Base-by-base conservation (phyloP, 306 rosid species). In the Senna siamea region DNA sequence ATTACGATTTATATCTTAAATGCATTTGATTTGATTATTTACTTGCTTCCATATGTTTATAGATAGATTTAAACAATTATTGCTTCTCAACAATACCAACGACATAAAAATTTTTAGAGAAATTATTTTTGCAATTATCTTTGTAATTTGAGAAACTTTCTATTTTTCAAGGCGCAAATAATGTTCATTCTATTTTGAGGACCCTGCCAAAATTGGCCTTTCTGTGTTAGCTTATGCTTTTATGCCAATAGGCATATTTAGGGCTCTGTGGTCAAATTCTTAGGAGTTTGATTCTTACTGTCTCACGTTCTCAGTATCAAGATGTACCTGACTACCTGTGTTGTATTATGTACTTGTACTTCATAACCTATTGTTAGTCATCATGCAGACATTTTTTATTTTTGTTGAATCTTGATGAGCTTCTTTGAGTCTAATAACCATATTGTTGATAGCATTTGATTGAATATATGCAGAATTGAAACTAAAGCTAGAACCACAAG, bases 391-490 rank as follows among this genome's bases (percentile, higher is more conserved):
- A 20, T 4, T 18, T 18, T 22, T 9, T n/a, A n/a, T n/a, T 43
- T 43, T 9, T 7, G 15, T 57, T 47, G 43, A 68, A 22, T 38
- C 9, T 78, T 8, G 38, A 50, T 32, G 0, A 1, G 20, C 9
- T 9, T 15, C 12, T 43, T 72, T 58, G 51, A 32, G 38, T 26
- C 4, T 43, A 4, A 44, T 13, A 66, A 26, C 34, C 46, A 14
- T 47, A 9, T 22, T 35, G 37, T 35, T 35, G 28, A 44, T 11
- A 7, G 5, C 8, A 9, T 22, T 37, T 37, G 13, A n/a, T 1
- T 38, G 50, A 7, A 41, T 26, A 2, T 15, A 12, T 34, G 82
- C 82, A 87, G 92, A 76, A 68, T 22, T 66, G 35, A 72, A 76
- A 56, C 52, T 62, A 64, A 69, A 63, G 65, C 82, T 75, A 66